phyloP scores from a whole-genome alignment of 2,329 filamentous ascomycete species.

The Alternaria incomplexa region DNA sequence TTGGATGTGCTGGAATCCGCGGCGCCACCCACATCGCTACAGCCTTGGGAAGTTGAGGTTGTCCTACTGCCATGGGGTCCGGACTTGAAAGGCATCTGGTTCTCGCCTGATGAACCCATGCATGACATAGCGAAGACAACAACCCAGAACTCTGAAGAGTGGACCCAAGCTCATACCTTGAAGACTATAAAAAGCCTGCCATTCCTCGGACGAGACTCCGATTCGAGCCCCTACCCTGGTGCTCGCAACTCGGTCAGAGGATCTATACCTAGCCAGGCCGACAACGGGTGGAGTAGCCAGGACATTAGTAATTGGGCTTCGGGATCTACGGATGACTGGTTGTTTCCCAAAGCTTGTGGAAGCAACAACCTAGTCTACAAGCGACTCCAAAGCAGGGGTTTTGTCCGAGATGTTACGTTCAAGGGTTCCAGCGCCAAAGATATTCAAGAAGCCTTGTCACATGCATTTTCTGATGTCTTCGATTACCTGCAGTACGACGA shows the following conservation, averaged over 20 bases:
- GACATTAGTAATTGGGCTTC: slow-evolving; percentile 58
- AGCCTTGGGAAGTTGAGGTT: slow-evolving; percentile 78
- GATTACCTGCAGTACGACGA: slow-evolving; percentile 38
- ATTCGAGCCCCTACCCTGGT: slow-evolving; percentile 30
- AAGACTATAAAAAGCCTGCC: slow-evolving; percentile 14
- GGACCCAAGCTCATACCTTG: slow-evolving; percentile 48
- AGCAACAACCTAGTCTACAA: slow-evolving; percentile 68
- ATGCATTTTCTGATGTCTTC: slow-evolving; percentile 66
- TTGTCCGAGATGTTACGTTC: slow-evolving; percentile 69
- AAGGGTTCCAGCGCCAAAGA: slow-evolving; percentile 70
- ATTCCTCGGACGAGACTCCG: slow-evolving; percentile 23
- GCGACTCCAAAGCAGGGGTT: slow-evolving; percentile 75
- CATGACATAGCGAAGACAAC: slow-evolving; percentile 41
- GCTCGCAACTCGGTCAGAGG: slow-evolving; percentile 15
- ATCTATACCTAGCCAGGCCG: slow-evolving; percentile 35
- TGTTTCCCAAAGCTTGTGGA: slow-evolving; percentile 72
- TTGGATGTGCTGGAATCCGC: slow-evolving; percentile 62
- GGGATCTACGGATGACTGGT: slow-evolving; percentile 60
- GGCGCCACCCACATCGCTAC: slow-evolving; percentile 64
- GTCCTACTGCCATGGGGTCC: slow-evolving; percentile 74
- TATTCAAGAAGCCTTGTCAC: slow-evolving; percentile 67
- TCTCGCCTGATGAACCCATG: slow-evolving; percentile 50
- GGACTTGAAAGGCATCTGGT: slow-evolving; percentile 62
- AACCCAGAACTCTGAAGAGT: slow-evolving; percentile 55
- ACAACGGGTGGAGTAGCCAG: slow-evolving; percentile 57